A percentile compares a stretch with the other conserved stretches of the same genome.
phyloP scores from a whole-genome alignment of 352 stramenopile genomes.

The Phytophthora foliorum region DNA sequence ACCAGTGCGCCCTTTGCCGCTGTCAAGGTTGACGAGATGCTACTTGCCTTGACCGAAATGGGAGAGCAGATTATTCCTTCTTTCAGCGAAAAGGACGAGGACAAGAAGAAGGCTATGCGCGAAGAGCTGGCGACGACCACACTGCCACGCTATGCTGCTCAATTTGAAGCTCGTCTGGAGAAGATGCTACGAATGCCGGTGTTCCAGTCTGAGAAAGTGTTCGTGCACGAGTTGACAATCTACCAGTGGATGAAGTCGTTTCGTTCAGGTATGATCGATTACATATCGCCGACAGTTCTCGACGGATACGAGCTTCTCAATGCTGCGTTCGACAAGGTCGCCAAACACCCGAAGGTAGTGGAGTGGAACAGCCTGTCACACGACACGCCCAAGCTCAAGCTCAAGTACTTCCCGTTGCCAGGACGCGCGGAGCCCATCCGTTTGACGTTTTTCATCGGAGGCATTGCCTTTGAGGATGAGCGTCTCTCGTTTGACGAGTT shows the following conservation, averaged over 20 bases:
- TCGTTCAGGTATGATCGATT: slow-evolving; percentile 41
- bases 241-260: slow-evolving; percentile 40
- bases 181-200: slow-evolving; percentile 41
- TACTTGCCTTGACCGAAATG: slow-evolving; percentile 49
- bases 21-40: slow-evolving; percentile 65
- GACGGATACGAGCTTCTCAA: slow-evolving; percentile 44
- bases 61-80: slow-evolving; percentile 37
- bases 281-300: slow-evolving; percentile 47
- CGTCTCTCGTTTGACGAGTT: slow-evolving; percentile 49
- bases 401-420: slow-evolving; percentile 62
- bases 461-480: slow-evolving; percentile 61
- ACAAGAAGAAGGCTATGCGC: slow-evolving; percentile 48
- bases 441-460: slow-evolving; percentile 57
- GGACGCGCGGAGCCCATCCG: slow-evolving; percentile 57
- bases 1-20: slow-evolving; percentile 44
- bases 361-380: slow-evolving; percentile 44
- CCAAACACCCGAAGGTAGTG: slow-evolving; percentile 35
- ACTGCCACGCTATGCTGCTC: slow-evolving; percentile 38
- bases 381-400: slow-evolving; percentile 38
- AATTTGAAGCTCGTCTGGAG: slow-evolving; percentile 44
- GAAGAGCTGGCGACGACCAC: slow-evolving; percentile 40
- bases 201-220: slow-evolving; percentile 43
- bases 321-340: slow-evolving; percentile 38
- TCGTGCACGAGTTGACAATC: slow-evolving; percentile 49
- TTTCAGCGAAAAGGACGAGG: slow-evolving; percentile 40